Evolutionary conservation across 805 yeast species (phyloP).

Genomic region (Starmera pachycereana): DNA sequence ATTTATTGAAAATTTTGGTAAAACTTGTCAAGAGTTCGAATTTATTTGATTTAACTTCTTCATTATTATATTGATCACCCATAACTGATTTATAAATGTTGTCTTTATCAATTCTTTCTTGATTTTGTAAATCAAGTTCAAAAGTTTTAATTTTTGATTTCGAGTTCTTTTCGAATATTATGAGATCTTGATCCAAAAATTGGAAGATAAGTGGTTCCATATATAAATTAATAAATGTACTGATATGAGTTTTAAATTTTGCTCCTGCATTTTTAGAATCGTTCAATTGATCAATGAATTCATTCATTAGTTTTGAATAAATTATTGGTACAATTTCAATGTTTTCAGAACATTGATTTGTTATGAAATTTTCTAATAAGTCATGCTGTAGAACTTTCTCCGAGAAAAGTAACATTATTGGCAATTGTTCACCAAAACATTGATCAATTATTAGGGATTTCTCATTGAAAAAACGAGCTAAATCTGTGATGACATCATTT

Average conservation of each 20-base stretch:
- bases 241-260: conserved; percentile 18
- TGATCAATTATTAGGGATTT: conserved; percentile 27
- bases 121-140: conserved; percentile 17
- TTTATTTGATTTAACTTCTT: conserved; percentile 25
- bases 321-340: conserved; percentile 22
- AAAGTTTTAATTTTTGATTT: conserved; percentile 17
- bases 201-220: conserved; percentile 24
- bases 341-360: conserved; percentile 15
- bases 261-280: conserved; percentile 27
- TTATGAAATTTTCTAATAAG: conserved; percentile 18
- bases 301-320: conserved; percentile 18
- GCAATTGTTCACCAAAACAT: conserved; percentile 28
- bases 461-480: conserved; percentile 22
- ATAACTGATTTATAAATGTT: conserved; percentile 27
- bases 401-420: conserved; percentile 26
- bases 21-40: conserved; percentile 55
- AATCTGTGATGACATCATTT: conserved; percentile 15
- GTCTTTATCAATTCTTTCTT: conserved; percentile 31
- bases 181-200: conserved; percentile 22
- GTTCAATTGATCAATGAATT: conserved; percentile 25
- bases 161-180: conserved; percentile 20
- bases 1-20: conserved; percentile 45
- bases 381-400: conserved; percentile 30
- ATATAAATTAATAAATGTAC: conserved; percentile 26
- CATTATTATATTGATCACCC: conserved; percentile 28